Conservation (phyloP, 169 alveolate genomes). For the Plasmodium gonderi region DNA sequence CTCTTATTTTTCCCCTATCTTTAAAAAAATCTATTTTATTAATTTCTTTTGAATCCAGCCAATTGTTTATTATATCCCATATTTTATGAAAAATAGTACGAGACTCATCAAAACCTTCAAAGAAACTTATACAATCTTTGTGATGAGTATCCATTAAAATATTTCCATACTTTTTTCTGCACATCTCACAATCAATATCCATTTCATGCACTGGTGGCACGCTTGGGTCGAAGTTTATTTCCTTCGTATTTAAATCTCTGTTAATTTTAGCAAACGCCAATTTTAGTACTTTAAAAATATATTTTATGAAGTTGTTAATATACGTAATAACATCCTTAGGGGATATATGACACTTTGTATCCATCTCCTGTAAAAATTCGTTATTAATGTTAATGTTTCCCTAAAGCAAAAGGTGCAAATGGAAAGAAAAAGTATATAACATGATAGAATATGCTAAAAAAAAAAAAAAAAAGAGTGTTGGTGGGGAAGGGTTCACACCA, state of each 20-base stretch:
- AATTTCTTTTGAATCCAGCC: constrained; percentile 55
- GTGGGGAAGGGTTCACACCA: too few relatives aligned
- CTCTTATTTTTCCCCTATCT: background rate
- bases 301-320: constrained; percentile 5
- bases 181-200: constrained; percentile 42
- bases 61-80: constrained; percentile 37
- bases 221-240: constrained; percentile 14
- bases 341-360: background rate
- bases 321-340: background rate
- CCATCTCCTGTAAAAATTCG: background rate
- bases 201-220: constrained; percentile 39
- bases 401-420: background rate
- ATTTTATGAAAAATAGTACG: constrained; percentile 25
- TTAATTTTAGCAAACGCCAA: constrained; percentile 52
- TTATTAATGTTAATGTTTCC: constrained; percentile 13
- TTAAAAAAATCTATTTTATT: constrained; percentile 13
- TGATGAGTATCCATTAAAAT: constrained; percentile 18
- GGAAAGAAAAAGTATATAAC: too few relatives aligned
- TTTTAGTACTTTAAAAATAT: constrained; percentile 46
- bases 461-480: too few relatives aligned
- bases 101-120: constrained; percentile 48
- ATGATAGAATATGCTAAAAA: too few relatives aligned
- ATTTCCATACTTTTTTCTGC: constrained; percentile 70
- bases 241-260: constrained; percentile 56
- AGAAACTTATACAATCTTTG: constrained; percentile 37